A percentile compares a stretch with the other conserved stretches of the same genome.
Conservation (phyloP, 148 eudicot species). For the Cornus suecica region DNA sequence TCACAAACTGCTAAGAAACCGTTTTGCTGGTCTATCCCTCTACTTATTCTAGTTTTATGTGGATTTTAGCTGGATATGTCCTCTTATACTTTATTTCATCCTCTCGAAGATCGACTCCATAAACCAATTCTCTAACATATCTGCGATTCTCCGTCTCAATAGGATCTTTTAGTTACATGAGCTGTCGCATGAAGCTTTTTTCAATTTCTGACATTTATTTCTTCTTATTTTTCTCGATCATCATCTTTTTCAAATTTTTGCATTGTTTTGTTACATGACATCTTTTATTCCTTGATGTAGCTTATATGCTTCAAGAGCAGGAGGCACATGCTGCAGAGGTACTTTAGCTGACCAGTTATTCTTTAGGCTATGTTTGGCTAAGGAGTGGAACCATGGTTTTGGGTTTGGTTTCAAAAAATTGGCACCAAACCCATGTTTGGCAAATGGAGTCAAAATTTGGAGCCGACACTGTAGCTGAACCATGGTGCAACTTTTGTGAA, state of each 20-base stretch:
- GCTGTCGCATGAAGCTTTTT: background rate
- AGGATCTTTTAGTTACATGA: background rate
- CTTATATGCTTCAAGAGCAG: constrained; percentile 87
- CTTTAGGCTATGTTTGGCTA: too few species aligned
- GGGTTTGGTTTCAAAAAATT: too few species aligned
- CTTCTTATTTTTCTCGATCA: background rate
- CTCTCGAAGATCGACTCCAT: background rate
- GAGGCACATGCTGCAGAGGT: constrained; percentile 93
- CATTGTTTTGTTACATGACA: background rate
- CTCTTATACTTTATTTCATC: background rate
- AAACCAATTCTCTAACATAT: background rate
- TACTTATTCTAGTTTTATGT: background rate
- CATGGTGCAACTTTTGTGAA: too few species aligned
- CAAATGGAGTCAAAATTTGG: too few species aligned
- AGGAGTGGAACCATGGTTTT: too few species aligned
- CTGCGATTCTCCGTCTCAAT: background rate
- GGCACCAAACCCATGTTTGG: too few species aligned
- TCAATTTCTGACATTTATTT: background rate
- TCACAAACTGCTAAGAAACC: background rate
- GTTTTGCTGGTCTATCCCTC: background rate
- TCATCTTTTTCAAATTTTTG: background rate
- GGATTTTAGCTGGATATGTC: background rate
- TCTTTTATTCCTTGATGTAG: constrained; percentile 28
- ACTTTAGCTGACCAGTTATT: constrained; percentile 3
- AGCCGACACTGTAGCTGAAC: too few species aligned